Evolutionary conservation across 2,329 filamentous ascomycete species (phyloP), one percentile per base, ranked within the genome.

Genomic region (Coniochaeta sp.): DNA sequence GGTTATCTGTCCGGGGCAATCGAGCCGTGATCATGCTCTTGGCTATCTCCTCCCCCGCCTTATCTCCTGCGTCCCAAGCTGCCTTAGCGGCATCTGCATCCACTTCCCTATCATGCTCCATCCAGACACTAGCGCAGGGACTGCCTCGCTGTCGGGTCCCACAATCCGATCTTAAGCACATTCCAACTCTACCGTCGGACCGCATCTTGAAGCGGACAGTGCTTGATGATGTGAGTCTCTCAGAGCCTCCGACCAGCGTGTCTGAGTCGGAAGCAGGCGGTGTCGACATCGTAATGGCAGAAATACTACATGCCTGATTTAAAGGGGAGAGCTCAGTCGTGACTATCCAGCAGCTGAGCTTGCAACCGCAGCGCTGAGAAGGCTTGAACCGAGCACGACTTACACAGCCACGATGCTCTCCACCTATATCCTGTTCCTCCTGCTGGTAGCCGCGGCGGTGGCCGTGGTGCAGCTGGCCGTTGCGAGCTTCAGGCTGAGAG

Each of bases 101-200:
- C 57, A 58, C 57, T 26, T 58, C 57, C 36, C 57, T 58, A 58
- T 58, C 57, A 58, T 58, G 54, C 54, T 28, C 5, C 17, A 24
- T 57, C 26, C 24, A 6, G 43, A 24, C 7, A 19, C 31, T 57
- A 34, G n/a, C 31, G 19, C 54, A 57, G 17, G 19, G 8, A 31
- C 58, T 12, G 8, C n/a, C 19, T 52, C 50, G 47, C 19, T 24
- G 55, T 61, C 59, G 59, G 59, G 47, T 6, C 59, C 59, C 59
- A 52, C 59, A 54, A 61, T 40, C 59, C 59, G 59, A 61, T 61
- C 59, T 58, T 56, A 1, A 44, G 3, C 28, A 36, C 50, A 34
- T 40, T 44, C 19, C 58, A 36, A 14, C n/a, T 16, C 11, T n/a
- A 24, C 24, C 31, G 36, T 56, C 58, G 58, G 44, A 56, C 50